Percentiles rank a stretch among this genome's conserved stretches.
phyloP scores from a whole-genome alignment of 257 asterid species.

The Coffea eugenioides region DNA sequence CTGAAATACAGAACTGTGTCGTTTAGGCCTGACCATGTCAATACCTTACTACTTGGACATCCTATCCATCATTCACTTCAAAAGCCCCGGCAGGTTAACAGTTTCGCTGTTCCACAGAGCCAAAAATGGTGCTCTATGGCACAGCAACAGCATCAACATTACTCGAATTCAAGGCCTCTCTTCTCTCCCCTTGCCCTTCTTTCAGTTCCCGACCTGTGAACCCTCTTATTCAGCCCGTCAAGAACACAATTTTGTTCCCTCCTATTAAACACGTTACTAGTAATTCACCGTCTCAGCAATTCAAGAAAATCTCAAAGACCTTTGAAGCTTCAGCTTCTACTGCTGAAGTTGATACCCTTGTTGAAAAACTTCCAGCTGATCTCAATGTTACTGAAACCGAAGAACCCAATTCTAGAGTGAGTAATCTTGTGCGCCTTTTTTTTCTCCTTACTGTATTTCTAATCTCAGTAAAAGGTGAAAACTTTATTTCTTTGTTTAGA shows the following conservation, averaged over 20 bases:
- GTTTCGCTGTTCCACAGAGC: neutral
- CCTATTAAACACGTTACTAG: slow-evolving; percentile 22
- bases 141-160: slow-evolving; percentile 39
- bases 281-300: slow-evolving; percentile 44
- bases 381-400: slow-evolving; percentile 61
- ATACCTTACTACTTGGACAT: neutral
- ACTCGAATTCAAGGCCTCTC: slow-evolving; percentile 37
- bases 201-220: slow-evolving; percentile 24
- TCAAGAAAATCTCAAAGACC: slow-evolving; percentile 20
- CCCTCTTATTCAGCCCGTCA: slow-evolving; percentile 33
- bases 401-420: slow-evolving; percentile 76
- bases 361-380: slow-evolving; percentile 82
- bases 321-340: slow-evolving; percentile 52
- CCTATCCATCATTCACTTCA: neutral
- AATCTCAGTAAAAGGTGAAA: neutral
- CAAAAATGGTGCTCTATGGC: slow-evolving; percentile 54
- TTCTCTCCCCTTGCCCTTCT: slow-evolving; percentile 24
- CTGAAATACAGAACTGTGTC: neutral
- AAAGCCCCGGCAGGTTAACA: neutral
- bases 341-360: slow-evolving; percentile 32
- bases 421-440: slow-evolving; percentile 12
- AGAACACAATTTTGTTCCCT: slow-evolving; percentile 16
- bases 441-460: neutral
- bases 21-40: neutral
- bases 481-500: neutral